Evolutionary conservation across 164 flowering plant genomes (phyloP).

Genomic region (Vitis riparia): DNA sequence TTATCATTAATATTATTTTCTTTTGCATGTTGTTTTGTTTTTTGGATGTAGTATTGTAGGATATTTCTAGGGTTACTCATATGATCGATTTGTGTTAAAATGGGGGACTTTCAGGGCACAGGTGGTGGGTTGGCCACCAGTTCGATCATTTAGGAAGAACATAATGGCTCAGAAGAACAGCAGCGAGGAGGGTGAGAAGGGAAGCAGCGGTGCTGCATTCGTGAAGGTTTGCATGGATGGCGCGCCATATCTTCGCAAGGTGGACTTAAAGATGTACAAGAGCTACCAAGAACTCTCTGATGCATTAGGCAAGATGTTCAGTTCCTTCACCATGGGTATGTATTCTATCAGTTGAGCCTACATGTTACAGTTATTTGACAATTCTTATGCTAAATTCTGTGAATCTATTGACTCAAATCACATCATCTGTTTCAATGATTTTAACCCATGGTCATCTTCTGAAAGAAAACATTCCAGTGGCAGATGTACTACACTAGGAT

Average conservation of each 20-base stretch:
- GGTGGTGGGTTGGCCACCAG: slow-evolving; percentile 80
- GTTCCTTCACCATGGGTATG: slow-evolving; percentile 75
- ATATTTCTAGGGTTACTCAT: no score
- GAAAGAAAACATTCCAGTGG: no score
- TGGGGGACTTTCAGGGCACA: slow-evolving; percentile 45
- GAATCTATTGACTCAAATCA: neutral
- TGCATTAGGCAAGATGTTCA: slow-evolving; percentile 78
- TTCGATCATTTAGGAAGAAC: slow-evolving; percentile 61
- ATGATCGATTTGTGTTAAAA: neutral
- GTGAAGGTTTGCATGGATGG: slow-evolving; percentile 80
- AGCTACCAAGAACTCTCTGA: slow-evolving; percentile 74
- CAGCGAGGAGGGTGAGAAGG: slow-evolving; percentile 28
- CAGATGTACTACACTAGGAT: no score
- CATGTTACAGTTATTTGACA: no score
- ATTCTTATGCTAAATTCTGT: neutral
- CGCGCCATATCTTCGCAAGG: slow-evolving; percentile 72
- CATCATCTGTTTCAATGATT: no score
- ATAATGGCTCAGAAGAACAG: slow-evolving; percentile 42
- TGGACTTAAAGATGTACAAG: slow-evolving; percentile 62
- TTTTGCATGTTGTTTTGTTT: no score
- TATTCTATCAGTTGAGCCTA: no score
- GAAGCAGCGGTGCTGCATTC: slow-evolving; percentile 31
- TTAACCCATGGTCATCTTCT: no score
- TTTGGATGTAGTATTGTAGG: no score
- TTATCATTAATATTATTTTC: neutral